Base-by-base conservation (phyloP, 176 grass and related monocot species). In the Avena insularis region DNA sequence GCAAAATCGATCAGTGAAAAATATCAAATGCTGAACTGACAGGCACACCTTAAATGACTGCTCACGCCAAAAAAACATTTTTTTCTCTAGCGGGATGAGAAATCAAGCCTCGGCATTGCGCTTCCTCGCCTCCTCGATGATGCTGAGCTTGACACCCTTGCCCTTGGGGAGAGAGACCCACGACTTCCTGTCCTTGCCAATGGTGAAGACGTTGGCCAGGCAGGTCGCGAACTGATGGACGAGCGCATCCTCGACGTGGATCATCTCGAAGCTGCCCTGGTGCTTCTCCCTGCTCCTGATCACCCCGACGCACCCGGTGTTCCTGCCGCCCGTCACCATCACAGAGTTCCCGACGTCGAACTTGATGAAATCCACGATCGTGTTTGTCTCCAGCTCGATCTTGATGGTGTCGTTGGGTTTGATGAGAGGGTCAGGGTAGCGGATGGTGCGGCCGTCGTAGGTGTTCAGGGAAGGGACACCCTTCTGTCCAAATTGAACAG, bases 231-330 rank as follows among this genome's bases (percentile, higher is more conserved):
- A 95, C 65, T 92, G 85, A 19, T 95, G 90, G 65, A 86, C 90
- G 11, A 20, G 85, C 25, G 93, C 83, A 50, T 95, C 90, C 82
- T 95, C 90, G 6, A 95, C 66, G 4, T 95, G 93, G 54, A 95
- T 88, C 16, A 86, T 95, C 59, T 92, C 76, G 51, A 95, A 95
- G 86, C 79, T 92, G 60, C 93, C 93, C 90, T 90, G 84, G 47
- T 95, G 90, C 90, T 92, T 95, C 61, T 95, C 93, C 64, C 93
- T 85, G 61, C 86, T 91, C 85, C 91, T 95, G 33, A 91, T 92
- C 40, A 95, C 83, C 58, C 93, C 93, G 40, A 92, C 76, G 51
- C 90, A 82, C 5, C 93, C 93, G 12, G 86, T 95, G 75, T 92
- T 95, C 58, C 88, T 87, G 12, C 90, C 86, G 50, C 93, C 91